A percentile compares a stretch with the other conserved stretches of the same genome.
Conservation (phyloP, 108 stramenopile genomes). For the Aurantiochytrium sp. region DNA sequence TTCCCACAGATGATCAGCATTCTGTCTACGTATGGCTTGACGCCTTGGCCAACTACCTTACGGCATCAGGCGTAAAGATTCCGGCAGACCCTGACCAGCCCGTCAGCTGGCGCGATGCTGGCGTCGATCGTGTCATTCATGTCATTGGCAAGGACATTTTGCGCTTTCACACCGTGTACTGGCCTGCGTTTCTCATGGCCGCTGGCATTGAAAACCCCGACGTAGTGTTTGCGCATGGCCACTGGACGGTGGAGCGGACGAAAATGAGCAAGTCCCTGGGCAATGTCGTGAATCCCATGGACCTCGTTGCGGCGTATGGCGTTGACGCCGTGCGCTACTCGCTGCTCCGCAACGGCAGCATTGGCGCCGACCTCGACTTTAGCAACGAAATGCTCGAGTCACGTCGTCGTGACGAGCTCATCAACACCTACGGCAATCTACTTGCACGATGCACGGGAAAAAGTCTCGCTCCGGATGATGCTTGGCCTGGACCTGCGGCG, state of each 20-base stretch:
- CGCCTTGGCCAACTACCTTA: conserved; percentile 89
- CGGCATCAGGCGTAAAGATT: conserved; percentile 51
- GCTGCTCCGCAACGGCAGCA: conserved; percentile 75
- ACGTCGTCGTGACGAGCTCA: conserved; percentile 73
- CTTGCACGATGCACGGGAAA: conserved; percentile 75
- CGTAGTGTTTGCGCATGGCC: conserved; percentile 88
- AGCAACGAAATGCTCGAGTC: conserved; percentile 69
- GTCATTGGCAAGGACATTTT: conserved; percentile 97
- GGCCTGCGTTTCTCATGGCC: conserved; percentile 94
- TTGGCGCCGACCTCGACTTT: conserved; percentile 87
- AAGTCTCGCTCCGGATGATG: conserved; percentile 10
- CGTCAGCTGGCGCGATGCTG: not conserved
- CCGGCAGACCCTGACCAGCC: not conserved
- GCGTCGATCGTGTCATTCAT: conserved; percentile 78
- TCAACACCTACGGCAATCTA: conserved; percentile 87
- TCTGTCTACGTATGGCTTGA: conserved; percentile 99
- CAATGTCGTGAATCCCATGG: conserved; percentile 86
- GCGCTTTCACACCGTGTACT: conserved; percentile 92
- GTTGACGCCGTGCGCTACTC: conserved; percentile 83
- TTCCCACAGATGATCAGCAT: conserved; percentile 77
- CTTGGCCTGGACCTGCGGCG: conserved; percentile 17
- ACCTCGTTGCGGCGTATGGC: conserved; percentile 74
- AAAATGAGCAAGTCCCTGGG: conserved; percentile 88
- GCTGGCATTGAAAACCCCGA: conserved; percentile 82
- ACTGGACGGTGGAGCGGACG: conserved; percentile 94